phyloP scores from a whole-genome alignment of 1,284 basidiomycete species.

The Mycosarcoma mackinlayi region DNA sequence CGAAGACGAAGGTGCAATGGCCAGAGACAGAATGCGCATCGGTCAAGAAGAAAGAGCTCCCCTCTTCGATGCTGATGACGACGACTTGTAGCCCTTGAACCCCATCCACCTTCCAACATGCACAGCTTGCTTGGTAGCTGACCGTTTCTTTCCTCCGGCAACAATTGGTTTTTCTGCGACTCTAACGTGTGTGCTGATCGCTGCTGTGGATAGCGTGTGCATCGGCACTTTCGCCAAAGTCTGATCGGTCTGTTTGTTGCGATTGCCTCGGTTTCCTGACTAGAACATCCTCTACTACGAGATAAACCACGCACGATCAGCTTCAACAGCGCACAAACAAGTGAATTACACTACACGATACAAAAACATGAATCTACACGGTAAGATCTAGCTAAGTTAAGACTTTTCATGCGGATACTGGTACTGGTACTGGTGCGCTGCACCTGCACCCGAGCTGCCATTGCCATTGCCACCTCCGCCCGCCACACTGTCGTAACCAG shows the following conservation, averaged over 20 bases:
- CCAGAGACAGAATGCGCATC: constrained; percentile 62
- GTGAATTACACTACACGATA: constrained; percentile 4
- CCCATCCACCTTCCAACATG: no score
- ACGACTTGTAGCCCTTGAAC: constrained; percentile 38
- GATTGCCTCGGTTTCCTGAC: no score
- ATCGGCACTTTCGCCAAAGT: no score
- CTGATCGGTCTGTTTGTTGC: no score
- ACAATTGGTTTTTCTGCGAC: no score
- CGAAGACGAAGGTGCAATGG: constrained; percentile 64
- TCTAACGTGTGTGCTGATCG: no score
- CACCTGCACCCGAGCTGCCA: neutral
- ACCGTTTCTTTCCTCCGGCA: no score
- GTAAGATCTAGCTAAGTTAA: neutral
- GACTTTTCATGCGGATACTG: constrained; percentile 36
- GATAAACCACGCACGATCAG: no score
- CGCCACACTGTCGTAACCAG: constrained; percentile 33
- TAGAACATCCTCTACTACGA: no score
- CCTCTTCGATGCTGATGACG: constrained; percentile 46
- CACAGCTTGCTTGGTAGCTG: neutral
- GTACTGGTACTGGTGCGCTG: constrained; percentile 23
- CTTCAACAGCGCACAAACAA: no score
- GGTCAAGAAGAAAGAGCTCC: constrained; percentile 55
- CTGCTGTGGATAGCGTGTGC: no score
- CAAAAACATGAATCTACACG: neutral
- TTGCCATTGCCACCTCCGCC: no score